phyloP scores from a whole-genome alignment of 108 stramenopile species.

The Skeletonema tropicum region DNA sequence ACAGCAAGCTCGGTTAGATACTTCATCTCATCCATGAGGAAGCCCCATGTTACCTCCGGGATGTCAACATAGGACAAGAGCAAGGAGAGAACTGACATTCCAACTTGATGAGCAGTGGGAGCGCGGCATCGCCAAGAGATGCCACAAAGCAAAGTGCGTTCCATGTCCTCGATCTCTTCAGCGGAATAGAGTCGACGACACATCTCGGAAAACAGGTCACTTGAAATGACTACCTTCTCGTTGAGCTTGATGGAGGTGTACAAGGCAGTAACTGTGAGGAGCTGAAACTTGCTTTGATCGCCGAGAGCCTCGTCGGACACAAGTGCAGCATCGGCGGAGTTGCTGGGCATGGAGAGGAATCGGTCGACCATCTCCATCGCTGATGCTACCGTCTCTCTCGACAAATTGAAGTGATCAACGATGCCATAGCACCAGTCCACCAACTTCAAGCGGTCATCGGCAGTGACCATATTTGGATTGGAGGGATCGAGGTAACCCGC shows the following conservation, averaged over 20 bases:
- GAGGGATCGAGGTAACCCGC: no score
- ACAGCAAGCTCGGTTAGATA: slow-evolving; percentile 45
- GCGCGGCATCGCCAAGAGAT: slow-evolving; percentile 44
- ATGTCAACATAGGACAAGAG: neutral
- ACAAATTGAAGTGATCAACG: no score
- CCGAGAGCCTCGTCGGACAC: slow-evolving; percentile 4
- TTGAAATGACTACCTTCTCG: slow-evolving; percentile 51
- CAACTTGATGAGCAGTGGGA: slow-evolving; percentile 39
- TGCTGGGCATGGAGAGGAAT: slow-evolving; percentile 19
- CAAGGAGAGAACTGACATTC: slow-evolving; percentile 26
- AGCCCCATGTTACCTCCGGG: neutral
- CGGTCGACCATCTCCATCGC: slow-evolving; percentile 15
- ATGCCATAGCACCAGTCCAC: no score
- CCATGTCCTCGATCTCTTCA: slow-evolving; percentile 63
- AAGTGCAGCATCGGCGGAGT: neutral
- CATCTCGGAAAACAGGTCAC: slow-evolving; percentile 52
- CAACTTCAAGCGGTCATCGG: no score
- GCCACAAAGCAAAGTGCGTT: slow-evolving; percentile 35
- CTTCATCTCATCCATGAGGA: slow-evolving; percentile 27
- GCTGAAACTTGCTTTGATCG: slow-evolving; percentile 54
- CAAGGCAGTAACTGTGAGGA: slow-evolving; percentile 53
- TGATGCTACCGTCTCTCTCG: no score
- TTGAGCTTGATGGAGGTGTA: slow-evolving; percentile 65
- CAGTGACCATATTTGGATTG: no score
- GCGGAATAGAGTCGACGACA: slow-evolving; percentile 50